Percentiles rank a stretch among this genome's conserved stretches.
Conservation (phyloP, 2,329 filamentous ascomycete genomes). For the Verticillium alfalfae region DNA sequence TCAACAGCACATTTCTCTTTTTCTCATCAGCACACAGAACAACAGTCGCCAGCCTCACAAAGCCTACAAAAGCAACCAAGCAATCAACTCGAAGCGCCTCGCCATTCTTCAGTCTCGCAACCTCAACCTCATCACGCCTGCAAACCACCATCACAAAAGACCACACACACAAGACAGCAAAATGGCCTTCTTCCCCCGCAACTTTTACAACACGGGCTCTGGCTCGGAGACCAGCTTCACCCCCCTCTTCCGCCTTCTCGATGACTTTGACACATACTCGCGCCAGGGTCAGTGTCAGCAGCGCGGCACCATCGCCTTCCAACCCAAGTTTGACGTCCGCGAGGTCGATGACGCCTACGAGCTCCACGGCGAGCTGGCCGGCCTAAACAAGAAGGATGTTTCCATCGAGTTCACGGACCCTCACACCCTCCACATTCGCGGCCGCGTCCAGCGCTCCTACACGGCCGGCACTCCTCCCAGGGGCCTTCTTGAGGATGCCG, state of each 20-base stretch:
- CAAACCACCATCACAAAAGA: not conserved
- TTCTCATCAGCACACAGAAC: constrained; percentile 20
- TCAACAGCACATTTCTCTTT: constrained; percentile 4
- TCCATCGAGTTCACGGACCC: constrained; percentile 74
- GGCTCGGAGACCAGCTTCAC: constrained; percentile 43
- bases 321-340: constrained; percentile 72
- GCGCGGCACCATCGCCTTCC: constrained; percentile 45
- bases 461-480: constrained; percentile 48
- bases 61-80: not conserved
- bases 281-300: constrained; percentile 15
- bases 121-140: not conserved
- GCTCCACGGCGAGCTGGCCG: constrained; percentile 75
- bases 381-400: constrained; percentile 68
- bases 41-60: not conserved
- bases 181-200: constrained; percentile 57
- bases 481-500: constrained; percentile 38
- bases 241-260: constrained; percentile 59
- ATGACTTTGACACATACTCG: constrained; percentile 56
- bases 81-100: constrained; percentile 14
- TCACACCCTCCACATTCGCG: constrained; percentile 67
- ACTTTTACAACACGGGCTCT: constrained; percentile 44
- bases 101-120: not conserved
- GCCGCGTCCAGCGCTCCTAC: constrained; percentile 60
- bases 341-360: constrained; percentile 66
- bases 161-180: constrained; percentile 20